Percentiles rank a stretch among this genome's conserved stretches.
These are phyloP conservation scores for Venturia oleaginea DNA, from an alignment of 2,329 filamentous ascomycete species.

Conservation along the genomic window DNA sequence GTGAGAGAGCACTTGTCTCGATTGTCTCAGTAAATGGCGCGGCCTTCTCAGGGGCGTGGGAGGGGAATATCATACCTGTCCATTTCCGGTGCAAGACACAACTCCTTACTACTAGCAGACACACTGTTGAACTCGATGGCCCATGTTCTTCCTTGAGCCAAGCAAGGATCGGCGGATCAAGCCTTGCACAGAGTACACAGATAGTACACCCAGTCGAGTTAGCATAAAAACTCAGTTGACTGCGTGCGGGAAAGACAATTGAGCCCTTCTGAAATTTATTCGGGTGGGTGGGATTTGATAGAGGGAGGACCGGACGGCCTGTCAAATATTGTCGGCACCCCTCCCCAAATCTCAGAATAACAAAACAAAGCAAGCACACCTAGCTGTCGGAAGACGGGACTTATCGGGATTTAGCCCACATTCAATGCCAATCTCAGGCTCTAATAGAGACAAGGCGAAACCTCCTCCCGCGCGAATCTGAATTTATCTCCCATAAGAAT, in stretches of 20 bases:
- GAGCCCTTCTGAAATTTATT: neutral
- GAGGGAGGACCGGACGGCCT: neutral
- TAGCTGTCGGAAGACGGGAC: neutral
- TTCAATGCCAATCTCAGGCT: neutral
- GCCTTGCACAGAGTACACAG: neutral
- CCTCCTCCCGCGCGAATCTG: neutral
- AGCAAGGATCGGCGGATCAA: neutral
- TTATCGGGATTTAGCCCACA: neutral
- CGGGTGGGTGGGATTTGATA: neutral
- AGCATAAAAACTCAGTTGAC: neutral
- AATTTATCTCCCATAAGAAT: neutral
- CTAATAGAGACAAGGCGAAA: neutral
- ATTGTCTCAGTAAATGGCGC: neutral
- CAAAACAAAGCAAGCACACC: neutral
- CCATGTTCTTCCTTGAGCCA: neutral
- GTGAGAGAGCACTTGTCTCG: neutral
- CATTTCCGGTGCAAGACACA: neutral
- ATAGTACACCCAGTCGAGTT: neutral
- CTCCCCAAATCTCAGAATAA: neutral
- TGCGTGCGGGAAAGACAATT: neutral
- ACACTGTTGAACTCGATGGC: neutral
- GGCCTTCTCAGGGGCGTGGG: neutral
- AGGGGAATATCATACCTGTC: too few relatives aligned
- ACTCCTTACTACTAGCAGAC: too few relatives aligned
- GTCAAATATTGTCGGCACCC: neutral